Conservation (phyloP, 2,329 filamentous ascomycete species). For the Fonsecaea multimorphosa region DNA sequence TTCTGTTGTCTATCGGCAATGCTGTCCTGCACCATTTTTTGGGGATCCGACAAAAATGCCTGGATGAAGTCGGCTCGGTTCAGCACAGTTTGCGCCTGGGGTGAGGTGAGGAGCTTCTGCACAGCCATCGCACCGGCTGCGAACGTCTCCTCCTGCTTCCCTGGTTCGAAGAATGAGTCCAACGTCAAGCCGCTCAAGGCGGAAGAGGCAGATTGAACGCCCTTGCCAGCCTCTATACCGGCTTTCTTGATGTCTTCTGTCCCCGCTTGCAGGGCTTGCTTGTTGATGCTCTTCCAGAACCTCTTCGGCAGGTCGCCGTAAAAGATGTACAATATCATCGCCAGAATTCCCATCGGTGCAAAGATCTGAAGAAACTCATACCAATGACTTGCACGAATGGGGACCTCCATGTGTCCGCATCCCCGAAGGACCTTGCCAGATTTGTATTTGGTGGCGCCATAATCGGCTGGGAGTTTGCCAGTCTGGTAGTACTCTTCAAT, state of each 20-base stretch:
- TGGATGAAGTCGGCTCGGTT: conserved; percentile 37
- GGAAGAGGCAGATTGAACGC: conserved; percentile 22
- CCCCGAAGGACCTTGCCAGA: conserved; percentile 45
- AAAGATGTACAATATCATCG: conserved; percentile 43
- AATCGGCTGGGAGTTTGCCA: conserved; percentile 73
- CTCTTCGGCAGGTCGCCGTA: conserved; percentile 43
- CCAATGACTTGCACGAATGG: conserved; percentile 44
- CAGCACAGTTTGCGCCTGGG: conserved; percentile 34
- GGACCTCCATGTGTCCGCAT: conserved; percentile 43
- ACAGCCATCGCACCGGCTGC: conserved; percentile 34
- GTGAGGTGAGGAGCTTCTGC: conserved; percentile 31
- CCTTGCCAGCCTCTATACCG: conserved; percentile 26
- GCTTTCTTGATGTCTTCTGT: conserved; percentile 35
- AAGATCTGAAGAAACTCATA: conserved; percentile 45
- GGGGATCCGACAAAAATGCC: conserved; percentile 36
- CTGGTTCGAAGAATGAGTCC: conserved; percentile 37
- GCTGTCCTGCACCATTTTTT: conserved; percentile 36
- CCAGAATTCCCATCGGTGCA: conserved; percentile 43
- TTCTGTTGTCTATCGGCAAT: conserved; percentile 30
- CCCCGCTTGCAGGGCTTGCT: conserved; percentile 33
- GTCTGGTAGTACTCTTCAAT: conserved; percentile 76
- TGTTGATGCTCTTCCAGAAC: conserved; percentile 40
- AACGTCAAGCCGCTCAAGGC: conserved; percentile 32
- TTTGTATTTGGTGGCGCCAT: conserved; percentile 57
- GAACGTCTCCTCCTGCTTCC: conserved; percentile 37